Evolutionary conservation across 2,329 filamentous ascomycete genomes (phyloP), one percentile per base, ranked within the genome.

Genomic region (Neonectria neomacrospora): DNA sequence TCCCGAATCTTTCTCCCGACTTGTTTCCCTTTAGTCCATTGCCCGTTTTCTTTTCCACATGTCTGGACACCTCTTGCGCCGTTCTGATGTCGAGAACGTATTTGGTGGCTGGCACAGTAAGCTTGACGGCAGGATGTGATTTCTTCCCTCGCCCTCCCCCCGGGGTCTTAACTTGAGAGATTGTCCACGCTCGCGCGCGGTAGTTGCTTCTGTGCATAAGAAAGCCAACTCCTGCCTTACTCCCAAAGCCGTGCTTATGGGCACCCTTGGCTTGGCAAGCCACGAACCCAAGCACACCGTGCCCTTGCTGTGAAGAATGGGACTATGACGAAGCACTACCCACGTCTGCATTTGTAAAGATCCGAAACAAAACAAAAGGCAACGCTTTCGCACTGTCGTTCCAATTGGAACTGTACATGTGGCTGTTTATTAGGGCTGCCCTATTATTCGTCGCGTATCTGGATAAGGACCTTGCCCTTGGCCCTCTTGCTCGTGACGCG

Each of bases 381-480:
- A 30, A 51, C 23, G n/a, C 10, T 32, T 32, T 51, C 26, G 47
- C 47, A 34, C 47, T 20, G 28, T 20, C 47, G 28, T 28, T 51
- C 47, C 28, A 20, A 34, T 34, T 51, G n/a, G 47, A 51, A 51
- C 28, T 51, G 47, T 22, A n/a, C 47, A 32, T 51, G 28, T 51
- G 18, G n/a, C 28, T 30, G 34, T 51, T 51, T 18, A 51, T 34
- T 51, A 34, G 28, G 47, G 28, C 28, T 34, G 28, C 26, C 28
- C 28, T 30, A 51, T 34, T 32, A 20, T 34, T 51, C 47, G 23
- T 28, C 42, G 37, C 30, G 39, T 52, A 60, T 30, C 57, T 23
- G 48, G 39, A 60, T 60, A 5, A 60, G 48, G 51, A 60, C 57
- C 57, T 60, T 60, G 34, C 57, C 57, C 47, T 32, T 37, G 39